Conservation (phyloP, 179 eudicot genomes). For the Nepenthes alata region DNA sequence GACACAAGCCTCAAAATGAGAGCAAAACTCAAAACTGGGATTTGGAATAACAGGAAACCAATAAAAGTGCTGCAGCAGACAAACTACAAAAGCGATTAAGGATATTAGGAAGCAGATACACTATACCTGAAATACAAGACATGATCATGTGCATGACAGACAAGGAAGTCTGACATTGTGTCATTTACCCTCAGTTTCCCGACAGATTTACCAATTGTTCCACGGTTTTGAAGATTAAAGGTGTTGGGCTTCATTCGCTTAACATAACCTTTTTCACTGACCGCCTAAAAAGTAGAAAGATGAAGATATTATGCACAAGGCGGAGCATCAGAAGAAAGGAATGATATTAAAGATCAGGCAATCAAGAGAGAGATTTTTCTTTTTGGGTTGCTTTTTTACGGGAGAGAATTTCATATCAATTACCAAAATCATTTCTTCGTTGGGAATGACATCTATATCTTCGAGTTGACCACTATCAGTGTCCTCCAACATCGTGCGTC, state of each 20-base stretch:
- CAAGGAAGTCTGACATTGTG: constrained; percentile 87
- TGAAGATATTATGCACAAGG: neutral
- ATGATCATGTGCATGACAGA: constrained; percentile 85
- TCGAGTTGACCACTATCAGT: constrained; percentile 72
- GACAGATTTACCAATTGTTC: constrained; percentile 92
- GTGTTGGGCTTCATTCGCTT: constrained; percentile 90
- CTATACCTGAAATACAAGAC: constrained; percentile 79
- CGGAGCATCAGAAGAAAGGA: neutral
- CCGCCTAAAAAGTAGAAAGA: constrained; percentile 37
- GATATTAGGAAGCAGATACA: neutral
- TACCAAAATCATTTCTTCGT: constrained; percentile 94
- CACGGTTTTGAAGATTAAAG: constrained; percentile 76
- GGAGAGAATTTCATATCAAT: constrained; percentile 2
- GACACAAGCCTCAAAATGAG: no score
- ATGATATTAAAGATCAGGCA: neutral
- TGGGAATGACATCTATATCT: constrained; percentile 89
- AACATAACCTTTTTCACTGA: constrained; percentile 94
- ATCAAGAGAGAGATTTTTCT: neutral
- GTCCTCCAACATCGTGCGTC: constrained; percentile 79
- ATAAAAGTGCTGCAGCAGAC: no score
- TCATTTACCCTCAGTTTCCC: constrained; percentile 90
- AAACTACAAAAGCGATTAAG: neutral
- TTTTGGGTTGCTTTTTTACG: neutral
- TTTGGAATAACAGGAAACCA: no score
- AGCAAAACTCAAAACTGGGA: no score